Evolutionary conservation across 2,329 filamentous ascomycete genomes (phyloP).

Genomic region (Ophiosphaerella herpotricha): DNA sequence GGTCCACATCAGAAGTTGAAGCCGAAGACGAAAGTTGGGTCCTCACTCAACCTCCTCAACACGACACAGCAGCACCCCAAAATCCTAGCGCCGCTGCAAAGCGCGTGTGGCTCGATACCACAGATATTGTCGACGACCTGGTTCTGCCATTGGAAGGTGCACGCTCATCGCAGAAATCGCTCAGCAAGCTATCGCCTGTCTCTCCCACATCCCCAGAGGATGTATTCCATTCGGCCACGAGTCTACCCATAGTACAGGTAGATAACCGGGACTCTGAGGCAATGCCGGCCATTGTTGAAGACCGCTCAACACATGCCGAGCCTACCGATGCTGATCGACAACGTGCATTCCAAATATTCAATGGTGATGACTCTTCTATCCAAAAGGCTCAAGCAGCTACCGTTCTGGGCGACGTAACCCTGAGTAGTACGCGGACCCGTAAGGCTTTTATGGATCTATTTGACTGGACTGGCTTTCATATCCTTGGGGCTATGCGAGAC

Average conservation of each 20-base stretch:
- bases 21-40: constrained; percentile 47
- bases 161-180: constrained; percentile 39
- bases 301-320: constrained; percentile 41
- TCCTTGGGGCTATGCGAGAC: constrained; percentile 76
- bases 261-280: constrained; percentile 51
- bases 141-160: constrained; percentile 48
- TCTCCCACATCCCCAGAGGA: constrained; percentile 51
- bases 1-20: constrained; percentile 42
- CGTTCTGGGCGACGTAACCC: constrained; percentile 77
- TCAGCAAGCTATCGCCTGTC: constrained; percentile 34
- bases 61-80: constrained; percentile 18
- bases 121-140: constrained; percentile 38
- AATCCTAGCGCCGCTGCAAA: constrained; percentile 28
- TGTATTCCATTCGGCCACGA: constrained; percentile 54
- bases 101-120: constrained; percentile 49
- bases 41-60: constrained; percentile 36
- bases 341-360: constrained; percentile 81
- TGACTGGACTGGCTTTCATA: constrained; percentile 80
- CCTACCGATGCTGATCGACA: constrained; percentile 70
- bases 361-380: constrained; percentile 81
- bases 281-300: constrained; percentile 44
- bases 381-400: constrained; percentile 79
- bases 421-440: constrained; percentile 59
- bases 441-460: constrained; percentile 91
- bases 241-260: constrained; percentile 56